Evolutionary conservation across 2,329 filamentous ascomycete species (phyloP).

Genomic region (Cryphonectria naterciae): DNA sequence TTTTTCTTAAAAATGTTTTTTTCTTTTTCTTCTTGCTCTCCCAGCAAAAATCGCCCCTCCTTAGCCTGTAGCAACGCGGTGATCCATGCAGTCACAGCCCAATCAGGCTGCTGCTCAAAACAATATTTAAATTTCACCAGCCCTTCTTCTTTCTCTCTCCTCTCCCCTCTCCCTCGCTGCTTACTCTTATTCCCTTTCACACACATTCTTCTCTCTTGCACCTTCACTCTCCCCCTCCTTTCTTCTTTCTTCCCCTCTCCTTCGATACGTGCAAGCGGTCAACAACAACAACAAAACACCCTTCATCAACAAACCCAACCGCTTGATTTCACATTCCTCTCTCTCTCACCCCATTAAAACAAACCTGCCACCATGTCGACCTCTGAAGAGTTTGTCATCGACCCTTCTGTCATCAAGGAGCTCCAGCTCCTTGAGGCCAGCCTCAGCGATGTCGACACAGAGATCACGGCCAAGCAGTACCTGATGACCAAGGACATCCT

Average conservation of each 20-base stretch:
- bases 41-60: constrained; percentile 3
- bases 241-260: background rate
- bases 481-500: constrained; percentile 46
- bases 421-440: constrained; percentile 39
- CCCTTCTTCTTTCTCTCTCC: background rate
- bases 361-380: background rate
- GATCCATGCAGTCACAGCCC: constrained; percentile 17
- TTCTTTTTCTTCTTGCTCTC: background rate
- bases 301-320: background rate
- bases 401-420: constrained; percentile 40
- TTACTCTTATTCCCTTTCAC: background rate
- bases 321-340: background rate
- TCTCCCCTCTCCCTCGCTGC: background rate
- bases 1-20: constrained; percentile 17
- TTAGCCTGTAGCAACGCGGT: constrained; percentile 5
- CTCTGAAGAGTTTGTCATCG: constrained; percentile 43
- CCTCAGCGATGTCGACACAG: constrained; percentile 39
- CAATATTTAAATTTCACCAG: constrained; percentile 18
- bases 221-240: background rate
- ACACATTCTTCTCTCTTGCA: background rate
- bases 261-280: background rate
- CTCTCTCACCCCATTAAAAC: background rate
- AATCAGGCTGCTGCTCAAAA: constrained; percentile 5
- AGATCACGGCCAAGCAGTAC: constrained; percentile 40
- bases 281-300: background rate